A percentile compares a stretch with the other conserved stretches of the same genome.
Conservation (phyloP, 192 early-diverging fungal species). For the Lobosporangium transversale region DNA sequence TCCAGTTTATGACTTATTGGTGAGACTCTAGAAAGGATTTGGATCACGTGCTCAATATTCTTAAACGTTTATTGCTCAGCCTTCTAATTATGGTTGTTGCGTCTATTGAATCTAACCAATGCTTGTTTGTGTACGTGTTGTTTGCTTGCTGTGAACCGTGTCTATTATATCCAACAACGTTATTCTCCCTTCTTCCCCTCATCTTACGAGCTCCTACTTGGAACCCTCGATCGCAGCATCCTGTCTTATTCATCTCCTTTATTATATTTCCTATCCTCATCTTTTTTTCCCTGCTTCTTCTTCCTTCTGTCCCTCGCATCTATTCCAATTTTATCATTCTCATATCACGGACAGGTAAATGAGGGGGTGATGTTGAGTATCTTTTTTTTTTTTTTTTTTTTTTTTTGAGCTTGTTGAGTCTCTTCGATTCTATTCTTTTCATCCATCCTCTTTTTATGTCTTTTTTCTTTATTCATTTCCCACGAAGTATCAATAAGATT, state of each 20-base stretch:
- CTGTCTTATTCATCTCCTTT: background rate
- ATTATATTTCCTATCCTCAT: background rate
- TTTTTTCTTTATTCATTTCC: background rate
- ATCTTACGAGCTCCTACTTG: too few species aligned
- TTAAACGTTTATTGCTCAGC: background rate
- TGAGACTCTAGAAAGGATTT: too few species aligned
- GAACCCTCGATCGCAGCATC: too few species aligned
- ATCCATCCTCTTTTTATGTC: background rate
- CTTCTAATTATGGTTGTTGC: too few species aligned
- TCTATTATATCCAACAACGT: too few species aligned
- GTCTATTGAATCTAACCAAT: too few species aligned
- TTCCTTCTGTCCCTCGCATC: background rate
- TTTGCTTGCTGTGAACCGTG: too few species aligned
- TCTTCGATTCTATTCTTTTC: background rate
- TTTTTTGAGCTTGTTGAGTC: background rate
- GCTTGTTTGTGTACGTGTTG: too few species aligned
- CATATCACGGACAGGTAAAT: too few species aligned
- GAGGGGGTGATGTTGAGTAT: too few species aligned
- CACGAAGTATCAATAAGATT: background rate
- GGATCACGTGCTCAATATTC: background rate
- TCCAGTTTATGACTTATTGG: too few species aligned
- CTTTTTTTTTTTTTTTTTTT: conserved; percentile 3
- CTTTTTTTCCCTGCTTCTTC: background rate
- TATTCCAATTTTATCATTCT: too few species aligned
- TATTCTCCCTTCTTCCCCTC: background rate